Evolutionary conservation across 78 protist genomes (phyloP).

Genomic region (Dictyostelium purpureum): DNA sequence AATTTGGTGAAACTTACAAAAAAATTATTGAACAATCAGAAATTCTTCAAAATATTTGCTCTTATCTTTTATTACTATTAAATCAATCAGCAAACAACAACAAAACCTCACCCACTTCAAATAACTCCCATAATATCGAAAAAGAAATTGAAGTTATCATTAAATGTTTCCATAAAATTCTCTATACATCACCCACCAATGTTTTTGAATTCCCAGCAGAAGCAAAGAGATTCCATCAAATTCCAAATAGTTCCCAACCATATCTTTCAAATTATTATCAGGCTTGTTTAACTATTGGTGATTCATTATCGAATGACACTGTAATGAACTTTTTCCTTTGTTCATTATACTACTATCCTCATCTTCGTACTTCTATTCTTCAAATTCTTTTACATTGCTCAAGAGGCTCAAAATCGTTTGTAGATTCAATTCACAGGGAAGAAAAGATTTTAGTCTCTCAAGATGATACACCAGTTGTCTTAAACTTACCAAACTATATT

Average conservation of each 20-base stretch:
- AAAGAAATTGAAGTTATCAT: neutral
- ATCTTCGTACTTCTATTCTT: neutral
- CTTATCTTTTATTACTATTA: neutral
- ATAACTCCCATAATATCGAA: neutral
- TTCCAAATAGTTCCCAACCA: neutral
- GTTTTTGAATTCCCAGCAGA: slow-evolving; percentile 17
- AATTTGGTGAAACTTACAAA: slow-evolving; percentile 13
- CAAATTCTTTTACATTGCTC: slow-evolving; percentile 26
- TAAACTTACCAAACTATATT: neutral
- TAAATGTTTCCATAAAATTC: slow-evolving; percentile 20
- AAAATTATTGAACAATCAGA: slow-evolving; percentile 30
- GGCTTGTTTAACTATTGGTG: slow-evolving; percentile 43
- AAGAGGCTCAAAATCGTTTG: slow-evolving; percentile 13
- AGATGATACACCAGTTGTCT: neutral
- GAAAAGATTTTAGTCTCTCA: neutral
- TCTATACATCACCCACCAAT: slow-evolving; percentile 13
- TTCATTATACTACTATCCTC: neutral
- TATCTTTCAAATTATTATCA: neutral
- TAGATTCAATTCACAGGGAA: neutral
- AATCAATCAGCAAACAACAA: neutral
- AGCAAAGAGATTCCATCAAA: neutral
- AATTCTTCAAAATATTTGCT: slow-evolving; percentile 25
- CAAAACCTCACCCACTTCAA: neutral
- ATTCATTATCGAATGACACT: neutral
- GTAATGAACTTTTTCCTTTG: neutral